phyloP scores from a whole-genome alignment of 768 basidiomycete species.

The Lentinus tigrinus region DNA sequence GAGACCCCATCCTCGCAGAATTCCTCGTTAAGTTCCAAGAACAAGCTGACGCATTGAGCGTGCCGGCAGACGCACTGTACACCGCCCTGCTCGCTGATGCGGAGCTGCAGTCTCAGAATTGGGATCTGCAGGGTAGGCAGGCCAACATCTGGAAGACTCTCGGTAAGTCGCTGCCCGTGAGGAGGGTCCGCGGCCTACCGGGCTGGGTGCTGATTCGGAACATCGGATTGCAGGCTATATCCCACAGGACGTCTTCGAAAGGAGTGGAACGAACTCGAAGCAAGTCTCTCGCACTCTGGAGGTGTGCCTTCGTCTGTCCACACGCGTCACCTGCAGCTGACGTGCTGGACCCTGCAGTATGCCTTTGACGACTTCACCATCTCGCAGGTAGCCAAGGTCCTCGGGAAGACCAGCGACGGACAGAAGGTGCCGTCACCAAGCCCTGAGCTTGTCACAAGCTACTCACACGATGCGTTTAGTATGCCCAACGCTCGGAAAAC shows the following conservation, averaged over 20 bases:
- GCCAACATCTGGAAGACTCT: conserved; percentile 54
- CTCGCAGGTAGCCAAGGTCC: conserved; percentile 57
- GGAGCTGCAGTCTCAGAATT: conserved; percentile 54
- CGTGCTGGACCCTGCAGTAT: conserved; percentile 37
- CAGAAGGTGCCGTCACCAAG: conserved; percentile 39
- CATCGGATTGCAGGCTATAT: conserved; percentile 25
- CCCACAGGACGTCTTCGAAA: conserved; percentile 30
- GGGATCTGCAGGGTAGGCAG: conserved; percentile 64
- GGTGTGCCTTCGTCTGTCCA: conserved; percentile 28
- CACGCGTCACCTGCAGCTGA: background rate
- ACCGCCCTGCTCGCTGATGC: conserved; percentile 59
- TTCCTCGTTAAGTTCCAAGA: conserved; percentile 65
- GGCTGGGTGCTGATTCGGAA: background rate
- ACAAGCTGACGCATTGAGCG: conserved; percentile 45
- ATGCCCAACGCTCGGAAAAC: conserved; percentile 52
- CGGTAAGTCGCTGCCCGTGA: conserved; percentile 34
- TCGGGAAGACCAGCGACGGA: conserved; percentile 50
- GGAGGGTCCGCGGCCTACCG: background rate
- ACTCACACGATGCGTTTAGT: too few relatives aligned
- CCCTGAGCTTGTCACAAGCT: too few relatives aligned
- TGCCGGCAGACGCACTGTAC: conserved; percentile 51
- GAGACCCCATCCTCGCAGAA: conserved; percentile 61
- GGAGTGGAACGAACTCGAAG: conserved; percentile 57
- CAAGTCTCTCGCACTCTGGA: conserved; percentile 64
- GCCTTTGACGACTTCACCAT: conserved; percentile 65